Percentiles rank a stretch among this genome's conserved stretches.
Conservation (phyloP, 768 basidiomycete genomes). For the Imleria badia region DNA sequence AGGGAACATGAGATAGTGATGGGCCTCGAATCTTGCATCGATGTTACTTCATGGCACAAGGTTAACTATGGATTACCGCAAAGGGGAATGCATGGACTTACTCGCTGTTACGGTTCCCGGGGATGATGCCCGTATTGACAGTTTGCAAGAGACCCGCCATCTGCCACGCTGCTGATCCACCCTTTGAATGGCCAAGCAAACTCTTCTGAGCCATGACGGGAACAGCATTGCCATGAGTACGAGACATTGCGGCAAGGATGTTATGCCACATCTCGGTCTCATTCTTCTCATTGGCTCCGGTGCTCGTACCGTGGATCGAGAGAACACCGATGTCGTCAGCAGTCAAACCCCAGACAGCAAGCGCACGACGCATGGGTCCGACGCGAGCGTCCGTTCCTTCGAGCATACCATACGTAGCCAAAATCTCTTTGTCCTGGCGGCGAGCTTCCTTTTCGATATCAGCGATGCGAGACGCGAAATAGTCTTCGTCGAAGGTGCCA, state of each 20-base stretch:
- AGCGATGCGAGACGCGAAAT: constrained; percentile 72
- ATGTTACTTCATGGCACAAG: constrained; percentile 62
- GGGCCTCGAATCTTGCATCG: constrained; percentile 88
- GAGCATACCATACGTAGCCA: constrained; percentile 95
- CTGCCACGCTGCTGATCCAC: constrained; percentile 98
- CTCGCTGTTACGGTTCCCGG: constrained; percentile 96
- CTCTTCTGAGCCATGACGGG: constrained; percentile 98
- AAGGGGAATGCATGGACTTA: constrained; percentile 43
- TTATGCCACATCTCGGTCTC: constrained; percentile 98
- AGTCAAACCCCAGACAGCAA: constrained; percentile 95
- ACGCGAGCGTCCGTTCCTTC: constrained; percentile 83
- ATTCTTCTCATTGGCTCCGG: constrained; percentile 92
- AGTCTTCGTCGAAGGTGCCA: constrained; percentile 58
- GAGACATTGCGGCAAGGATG: constrained; percentile 83
- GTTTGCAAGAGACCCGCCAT: constrained; percentile 89
- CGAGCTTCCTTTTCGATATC: constrained; percentile 89
- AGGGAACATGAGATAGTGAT: constrained; percentile 93
- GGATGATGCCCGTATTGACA: constrained; percentile 81
- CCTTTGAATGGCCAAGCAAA: constrained; percentile 96
- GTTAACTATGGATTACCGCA: background rate
- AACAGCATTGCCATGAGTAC: constrained; percentile 94
- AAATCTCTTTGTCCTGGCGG: constrained; percentile 89
- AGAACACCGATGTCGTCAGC: constrained; percentile 91
- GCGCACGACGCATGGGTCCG: constrained; percentile 89
- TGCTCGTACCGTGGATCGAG: constrained; percentile 89